Percentiles rank a stretch among this genome's conserved stretches.
These are phyloP conservation scores for Gentiana macrophylla DNA, from an alignment of 257 asterid species.

Conservation along the genomic window DNA sequence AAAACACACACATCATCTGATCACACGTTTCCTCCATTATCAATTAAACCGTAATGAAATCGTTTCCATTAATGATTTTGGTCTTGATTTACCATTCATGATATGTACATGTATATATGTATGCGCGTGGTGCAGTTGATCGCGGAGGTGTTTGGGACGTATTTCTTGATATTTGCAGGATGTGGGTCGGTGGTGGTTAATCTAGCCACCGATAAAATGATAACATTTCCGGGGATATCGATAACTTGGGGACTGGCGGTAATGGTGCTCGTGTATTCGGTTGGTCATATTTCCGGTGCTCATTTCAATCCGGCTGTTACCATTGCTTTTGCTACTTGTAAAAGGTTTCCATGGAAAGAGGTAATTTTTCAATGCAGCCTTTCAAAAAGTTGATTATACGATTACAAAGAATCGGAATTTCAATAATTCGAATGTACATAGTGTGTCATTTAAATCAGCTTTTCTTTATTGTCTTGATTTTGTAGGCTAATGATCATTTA, in stretches of 20 bases:
- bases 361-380: constrained; percentile 9
- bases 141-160: constrained; percentile 75
- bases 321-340: constrained; percentile 69
- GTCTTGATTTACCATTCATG: too few species aligned
- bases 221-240: constrained; percentile 65
- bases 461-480: too few species aligned
- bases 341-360: constrained; percentile 80
- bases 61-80: too few species aligned
- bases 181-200: constrained; percentile 67
- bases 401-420: not conserved
- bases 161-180: constrained; percentile 70
- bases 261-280: constrained; percentile 76
- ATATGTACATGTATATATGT: too few species aligned
- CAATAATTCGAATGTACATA: not conserved
- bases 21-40: too few species aligned
- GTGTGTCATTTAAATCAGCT: too few species aligned
- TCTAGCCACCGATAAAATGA: constrained; percentile 39
- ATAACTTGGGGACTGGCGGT: constrained; percentile 77
- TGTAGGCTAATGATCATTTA: not conserved
- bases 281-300: constrained; percentile 90
- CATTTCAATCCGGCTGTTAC: constrained; percentile 92
- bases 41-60: too few species aligned
- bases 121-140: constrained; percentile 30
- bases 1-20: too few species aligned
- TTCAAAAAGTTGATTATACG: not conserved